Evolutionary conservation across 371 early-diverging fungal genomes (phyloP), one percentile per base, ranked within the genome.

Genomic region (Mucor saturninus): DNA sequence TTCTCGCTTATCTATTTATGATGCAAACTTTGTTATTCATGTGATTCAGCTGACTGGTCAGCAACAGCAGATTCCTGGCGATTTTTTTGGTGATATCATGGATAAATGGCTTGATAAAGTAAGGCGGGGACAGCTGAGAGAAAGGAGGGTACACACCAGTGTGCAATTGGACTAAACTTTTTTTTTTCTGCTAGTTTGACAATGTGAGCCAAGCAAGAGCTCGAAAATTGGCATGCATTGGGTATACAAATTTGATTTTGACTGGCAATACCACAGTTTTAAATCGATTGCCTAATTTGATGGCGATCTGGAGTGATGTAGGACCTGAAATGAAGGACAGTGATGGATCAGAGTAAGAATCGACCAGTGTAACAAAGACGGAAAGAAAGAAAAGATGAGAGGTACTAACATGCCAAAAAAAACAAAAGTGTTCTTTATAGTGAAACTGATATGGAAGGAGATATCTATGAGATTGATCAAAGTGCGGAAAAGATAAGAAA

Each of bases 71-170:
- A 56, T 69, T 5, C 59, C 64, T 30, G 54, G 67, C 8, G 67
- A 74, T 31, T 80, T 87, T 51, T 54, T 88, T 30, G 73, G 73
- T 8, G 60, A 67, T 46, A 65, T 88, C 14, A 31, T 89, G 15
- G 87, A 87, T 39, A 58, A 71, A 37, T 90, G 89, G 91, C 71
- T 88, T 65, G 89, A 90, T 39, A 89, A 87, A 83, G 91, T 88
- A 76, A 51, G 21, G 21, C 21, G 21, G 21, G 21, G 21, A 21
- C 21, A 21, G 21, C 21, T 21, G 21, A 38, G 30, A 1, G 26
- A 46, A 38, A 40, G 51, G 15, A 10, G 31, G 10, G 3, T 4
- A 46, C 11, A 58, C 56, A 39, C 26, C 4, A n/a, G 29, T 31
- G 13, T 32, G 31, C 14, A 31, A 26, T 29, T 9, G 40, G 37